Base-by-base conservation (phyloP, 2,329 filamentous ascomycete genomes). In the Sclerotinia minor region DNA sequence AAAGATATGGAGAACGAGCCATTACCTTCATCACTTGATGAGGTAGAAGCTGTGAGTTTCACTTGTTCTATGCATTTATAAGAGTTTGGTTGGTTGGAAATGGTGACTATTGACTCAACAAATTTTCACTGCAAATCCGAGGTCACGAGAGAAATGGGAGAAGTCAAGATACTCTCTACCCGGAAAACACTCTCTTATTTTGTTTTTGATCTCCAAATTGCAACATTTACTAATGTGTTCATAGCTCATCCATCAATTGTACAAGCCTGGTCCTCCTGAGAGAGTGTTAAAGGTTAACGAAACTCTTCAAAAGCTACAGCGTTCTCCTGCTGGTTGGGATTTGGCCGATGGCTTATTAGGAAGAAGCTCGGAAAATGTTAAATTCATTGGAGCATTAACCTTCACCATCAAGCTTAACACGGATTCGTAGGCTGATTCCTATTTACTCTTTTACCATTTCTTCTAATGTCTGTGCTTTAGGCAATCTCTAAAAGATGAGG, bases 401-500 rank as follows among this genome's bases (percentile, higher is more conserved):
- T 90, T 97, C 72, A 96, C 92, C 63, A 88, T 98, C 74, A 99
- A 98, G 80, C 86, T 98, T 68, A 97, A 98, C 77, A 90, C 89
- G n/a, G 92, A 95, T 76, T 92, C 89, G 90, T 91, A 80, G 71
- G 82, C 75, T 26, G 19, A 21, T 11, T 15, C 6, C 29, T 32
- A 21, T 35, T 4, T 35, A n/a, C 19, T 24, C 1, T 52, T 15
- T 38, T 53, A 38, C 24, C 21, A 24, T 64, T 64, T 53, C 13
- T 67, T 60, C 69, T 74, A 61, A 74, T 26, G 49, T 17, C 53
- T 21, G 64, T 65, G 19, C 63, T 6, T 32, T 38, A 84, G 81
- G 72, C 77, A 80, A 67, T 81, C 82, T 21, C 78, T 92, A 52
- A 81, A 82, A 60, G 82, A 85, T 53, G 81, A 84, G 19, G 84